Conservation (phyloP, 2,329 filamentous ascomycete genomes). For the Emmonsiellopsis sp. region DNA sequence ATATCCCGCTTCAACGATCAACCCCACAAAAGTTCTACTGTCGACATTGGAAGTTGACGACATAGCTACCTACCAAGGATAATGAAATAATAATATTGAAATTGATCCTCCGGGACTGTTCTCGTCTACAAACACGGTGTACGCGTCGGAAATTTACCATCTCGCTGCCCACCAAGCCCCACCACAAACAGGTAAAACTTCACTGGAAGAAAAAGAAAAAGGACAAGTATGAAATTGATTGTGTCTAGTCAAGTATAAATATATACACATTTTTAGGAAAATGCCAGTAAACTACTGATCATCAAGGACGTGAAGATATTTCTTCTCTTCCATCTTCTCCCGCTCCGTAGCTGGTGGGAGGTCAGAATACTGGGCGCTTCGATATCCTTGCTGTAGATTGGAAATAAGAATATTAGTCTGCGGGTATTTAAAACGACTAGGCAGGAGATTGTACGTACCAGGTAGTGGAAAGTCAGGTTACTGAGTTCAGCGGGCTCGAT, state of each 20-base stretch:
- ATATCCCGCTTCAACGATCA: not conserved
- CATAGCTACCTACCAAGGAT: no score
- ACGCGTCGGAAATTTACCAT: no score
- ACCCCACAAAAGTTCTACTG: no score
- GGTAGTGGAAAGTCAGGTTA: conserved; percentile 84
- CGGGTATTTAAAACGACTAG: not conserved
- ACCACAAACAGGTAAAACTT: not conserved
- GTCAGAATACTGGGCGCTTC: conserved; percentile 82
- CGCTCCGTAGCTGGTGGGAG: conserved; percentile 88
- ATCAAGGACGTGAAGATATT: conserved; percentile 90
- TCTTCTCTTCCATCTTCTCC: conserved; percentile 89
- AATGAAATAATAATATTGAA: no score
- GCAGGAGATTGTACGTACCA: conserved; percentile 50
- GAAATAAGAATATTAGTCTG: not conserved
- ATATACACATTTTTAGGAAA: conserved; percentile 30
- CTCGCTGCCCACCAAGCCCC: no score
- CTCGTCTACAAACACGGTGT: no score
- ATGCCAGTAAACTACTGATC: conserved; percentile 52
- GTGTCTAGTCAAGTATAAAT: conserved; percentile 30
- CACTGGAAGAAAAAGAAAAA: not conserved
- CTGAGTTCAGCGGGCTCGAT: conserved; percentile 82
- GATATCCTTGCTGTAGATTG: conserved; percentile 66
- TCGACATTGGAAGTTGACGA: no score
- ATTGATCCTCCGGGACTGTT: no score
- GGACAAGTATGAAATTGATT: conserved; percentile 20